Percentiles rank a stretch among this genome's conserved stretches.
These are phyloP conservation scores for Colletotrichum sp. DNA, from an alignment of 2,329 filamentous ascomycete genomes.

Conservation along the genomic window DNA sequence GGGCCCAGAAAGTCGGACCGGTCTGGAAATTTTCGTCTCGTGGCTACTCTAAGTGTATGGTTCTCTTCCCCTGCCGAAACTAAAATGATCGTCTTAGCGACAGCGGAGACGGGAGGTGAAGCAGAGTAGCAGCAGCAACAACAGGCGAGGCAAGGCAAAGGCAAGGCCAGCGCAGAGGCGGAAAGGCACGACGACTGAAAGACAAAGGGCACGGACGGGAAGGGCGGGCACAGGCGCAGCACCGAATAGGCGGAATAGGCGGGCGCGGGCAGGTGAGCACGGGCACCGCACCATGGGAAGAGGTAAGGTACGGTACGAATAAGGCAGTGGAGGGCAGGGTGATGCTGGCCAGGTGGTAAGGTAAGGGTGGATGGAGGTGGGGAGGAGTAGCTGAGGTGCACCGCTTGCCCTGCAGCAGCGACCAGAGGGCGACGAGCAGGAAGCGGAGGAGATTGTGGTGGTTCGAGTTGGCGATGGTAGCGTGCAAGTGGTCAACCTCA, in stretches of 20 bases:
- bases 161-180: not conserved
- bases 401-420: not conserved
- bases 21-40: conserved; percentile 13
- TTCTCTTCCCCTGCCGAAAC: conserved; percentile 21
- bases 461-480: not conserved
- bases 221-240: not conserved
- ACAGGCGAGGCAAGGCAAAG: not conserved
- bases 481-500: not conserved
- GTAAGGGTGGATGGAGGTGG: not conserved
- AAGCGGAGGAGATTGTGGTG: not conserved
- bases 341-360: not conserved
- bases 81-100: conserved; percentile 18
- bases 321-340: not conserved
- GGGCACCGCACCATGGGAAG: not conserved
- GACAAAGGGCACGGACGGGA: not conserved
- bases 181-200: not conserved
- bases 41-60: conserved; percentile 4
- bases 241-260: not conserved
- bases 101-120: conserved; percentile 6
- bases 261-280: not conserved
- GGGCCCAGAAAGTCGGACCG: conserved; percentile 15
- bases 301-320: not conserved
- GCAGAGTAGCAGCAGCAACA: not conserved
- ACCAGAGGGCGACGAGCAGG: not conserved
- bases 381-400: not conserved